Conservation (phyloP, 768 basidiomycete genomes). For the Suillus paluster region DNA sequence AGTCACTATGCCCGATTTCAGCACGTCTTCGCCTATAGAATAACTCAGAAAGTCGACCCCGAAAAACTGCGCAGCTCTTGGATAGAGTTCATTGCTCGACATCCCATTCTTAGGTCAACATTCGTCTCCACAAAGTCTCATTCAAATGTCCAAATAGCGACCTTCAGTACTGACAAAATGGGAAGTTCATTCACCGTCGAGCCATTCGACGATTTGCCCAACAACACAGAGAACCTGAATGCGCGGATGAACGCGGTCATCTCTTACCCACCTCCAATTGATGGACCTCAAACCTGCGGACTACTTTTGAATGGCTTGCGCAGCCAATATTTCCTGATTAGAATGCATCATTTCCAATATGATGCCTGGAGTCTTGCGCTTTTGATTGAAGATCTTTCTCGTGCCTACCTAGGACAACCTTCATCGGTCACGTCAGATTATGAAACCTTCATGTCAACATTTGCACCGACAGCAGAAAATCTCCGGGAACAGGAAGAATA, state of each 20-base stretch:
- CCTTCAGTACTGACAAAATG: conserved; percentile 25
- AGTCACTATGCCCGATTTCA: conserved; percentile 47
- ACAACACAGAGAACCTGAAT: conserved; percentile 9
- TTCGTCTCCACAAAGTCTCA: conserved; percentile 32
- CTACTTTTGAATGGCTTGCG: conserved; percentile 19
- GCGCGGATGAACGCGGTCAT: conserved; percentile 27
- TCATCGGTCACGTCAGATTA: conserved; percentile 30
- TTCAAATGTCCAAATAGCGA: conserved; percentile 26
- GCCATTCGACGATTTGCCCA: conserved; percentile 11
- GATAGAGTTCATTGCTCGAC: conserved; percentile 38
- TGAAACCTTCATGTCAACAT: conserved; percentile 32
- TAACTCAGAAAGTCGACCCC: conserved; percentile 34
- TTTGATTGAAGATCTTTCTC: conserved; percentile 43
- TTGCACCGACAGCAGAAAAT: conserved; percentile 22
- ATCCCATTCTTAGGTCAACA: conserved; percentile 48
- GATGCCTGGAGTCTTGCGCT: conserved; percentile 52
- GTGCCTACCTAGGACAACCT: conserved; percentile 35
- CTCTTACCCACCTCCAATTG: conserved; percentile 23
- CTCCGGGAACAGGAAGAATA: conserved; percentile 33
- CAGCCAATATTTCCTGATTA: conserved; percentile 30
- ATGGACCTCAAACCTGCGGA: conserved; percentile 25
- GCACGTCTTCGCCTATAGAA: conserved; percentile 46
- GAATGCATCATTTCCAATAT: conserved; percentile 55
- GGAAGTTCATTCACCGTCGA: conserved; percentile 11
- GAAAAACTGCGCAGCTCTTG: conserved; percentile 40